Evolutionary conservation across 2,329 filamentous ascomycete species (phyloP), one percentile per base, ranked within the genome.

Genomic region (Paecilomyces formosus): DNA sequence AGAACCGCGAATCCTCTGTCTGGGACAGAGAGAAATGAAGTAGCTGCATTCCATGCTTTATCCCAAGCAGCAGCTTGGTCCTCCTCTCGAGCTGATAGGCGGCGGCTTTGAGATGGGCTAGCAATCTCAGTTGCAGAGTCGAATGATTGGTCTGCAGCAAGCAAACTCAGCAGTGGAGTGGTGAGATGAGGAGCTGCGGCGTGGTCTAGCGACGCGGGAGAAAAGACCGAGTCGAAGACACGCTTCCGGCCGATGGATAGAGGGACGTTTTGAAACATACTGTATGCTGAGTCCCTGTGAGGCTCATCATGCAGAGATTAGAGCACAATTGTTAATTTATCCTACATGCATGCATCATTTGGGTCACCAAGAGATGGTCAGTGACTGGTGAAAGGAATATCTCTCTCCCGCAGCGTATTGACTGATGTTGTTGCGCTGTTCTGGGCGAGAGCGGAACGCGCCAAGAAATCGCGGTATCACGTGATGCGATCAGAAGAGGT

Each of bases 201-300:
- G 63, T 68, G 67, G 56, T 71, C 69, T n/a, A 71, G 63, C 18
- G 70, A 70, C 56, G 73, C 65, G 55, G 74, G 69, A 54, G 75
- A 69, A 61, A 79, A 78, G 54, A 79, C 75, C 12, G 76, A 77
- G 57, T 67, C 67, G 63, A 78, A 77, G 22, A 79, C 70, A 62
- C 74, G 76, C 65, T 72, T 72, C 61, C 72, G 73, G 58, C 65
- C 62, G 57, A 57, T 58, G 58, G 64, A 64, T 56, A 68, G 62
- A 53, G 70, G 64, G 33, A 57, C 58, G 53, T 65, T 65, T 22
- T 65, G 63, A 22, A 66, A 53, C 69, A 71, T 73, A 45, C 55
- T 66, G 28, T 54, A n/a, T 31, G 28, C 26, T 52, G 39, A 7
- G 39, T 45, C n/a, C 21, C 26, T 26, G 9, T 28, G 22, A 12